These are phyloP conservation scores for Cladosporium sphaerospermum DNA, from an alignment of 2,329 filamentous ascomycete genomes.

Conservation along the genomic window DNA sequence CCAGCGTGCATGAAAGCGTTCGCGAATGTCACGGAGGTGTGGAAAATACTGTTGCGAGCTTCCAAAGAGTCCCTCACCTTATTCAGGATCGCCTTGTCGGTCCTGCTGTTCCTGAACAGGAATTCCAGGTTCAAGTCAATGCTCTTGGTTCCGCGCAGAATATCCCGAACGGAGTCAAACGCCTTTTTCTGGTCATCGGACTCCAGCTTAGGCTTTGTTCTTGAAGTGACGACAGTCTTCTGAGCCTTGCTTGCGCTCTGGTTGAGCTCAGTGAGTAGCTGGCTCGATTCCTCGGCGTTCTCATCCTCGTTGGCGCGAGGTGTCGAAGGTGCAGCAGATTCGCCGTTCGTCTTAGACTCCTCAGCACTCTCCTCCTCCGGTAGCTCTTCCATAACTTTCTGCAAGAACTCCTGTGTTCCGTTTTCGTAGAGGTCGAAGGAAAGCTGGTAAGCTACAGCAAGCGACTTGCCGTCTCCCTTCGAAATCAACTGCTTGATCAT, in stretches of 20 bases:
- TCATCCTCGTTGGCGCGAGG: constrained; percentile 32
- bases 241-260: constrained; percentile 45
- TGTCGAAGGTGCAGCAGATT: constrained; percentile 28
- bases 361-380: constrained; percentile 48
- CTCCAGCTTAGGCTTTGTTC: constrained; percentile 38
- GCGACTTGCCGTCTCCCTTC: constrained; percentile 69
- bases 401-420: constrained; percentile 91
- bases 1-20: constrained; percentile 99
- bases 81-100: constrained; percentile 86
- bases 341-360: constrained; percentile 32
- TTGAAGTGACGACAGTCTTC: constrained; percentile 45
- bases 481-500: constrained; percentile 78
- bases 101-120: constrained; percentile 89
- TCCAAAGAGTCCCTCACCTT: constrained; percentile 94
- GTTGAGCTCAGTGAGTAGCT: constrained; percentile 51
- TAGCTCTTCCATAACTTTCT: constrained; percentile 77
- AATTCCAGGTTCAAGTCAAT: constrained; percentile 96
- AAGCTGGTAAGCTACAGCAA: constrained; percentile 90
- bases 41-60: constrained; percentile 95
- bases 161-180: constrained; percentile 52
- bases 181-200: constrained; percentile 48
- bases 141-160: constrained; percentile 82
- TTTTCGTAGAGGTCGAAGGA: constrained; percentile 98
- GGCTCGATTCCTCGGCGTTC: constrained; percentile 52
- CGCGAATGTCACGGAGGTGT: constrained; percentile 92